Conservation (phyloP, 768 basidiomycete species). For the Agaricus sinodeliciosus region DNA sequence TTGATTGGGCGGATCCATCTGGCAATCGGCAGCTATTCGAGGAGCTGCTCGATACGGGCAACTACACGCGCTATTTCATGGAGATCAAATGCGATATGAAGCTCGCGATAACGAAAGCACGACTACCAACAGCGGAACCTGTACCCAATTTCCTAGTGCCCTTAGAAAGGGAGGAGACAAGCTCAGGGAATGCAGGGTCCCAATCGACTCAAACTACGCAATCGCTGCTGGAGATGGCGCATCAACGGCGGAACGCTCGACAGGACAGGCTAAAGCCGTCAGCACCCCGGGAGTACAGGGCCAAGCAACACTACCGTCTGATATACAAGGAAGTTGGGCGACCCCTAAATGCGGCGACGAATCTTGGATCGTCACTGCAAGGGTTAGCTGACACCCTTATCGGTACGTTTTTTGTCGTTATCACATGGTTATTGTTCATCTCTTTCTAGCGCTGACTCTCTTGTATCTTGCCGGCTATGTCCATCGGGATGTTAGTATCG, state of each 20-base stretch:
- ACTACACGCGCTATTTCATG: neutral
- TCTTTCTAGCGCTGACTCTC: neutral
- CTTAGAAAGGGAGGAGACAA: no score
- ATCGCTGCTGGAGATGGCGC: no score
- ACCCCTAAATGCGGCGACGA: conserved; percentile 22
- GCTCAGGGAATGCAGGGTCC: no score
- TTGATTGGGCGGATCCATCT: no score
- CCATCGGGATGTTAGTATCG: conserved; percentile 4
- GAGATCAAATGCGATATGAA: neutral
- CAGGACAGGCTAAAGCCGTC: neutral
- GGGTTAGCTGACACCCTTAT: neutral
- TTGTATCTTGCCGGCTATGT: conserved; percentile 7
- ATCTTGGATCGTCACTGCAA: conserved; percentile 3
- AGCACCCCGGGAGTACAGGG: neutral
- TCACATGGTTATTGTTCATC: neutral
- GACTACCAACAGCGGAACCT: neutral
- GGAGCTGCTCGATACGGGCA: neutral
- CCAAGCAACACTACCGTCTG: neutral
- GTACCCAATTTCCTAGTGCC: no score
- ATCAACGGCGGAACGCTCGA: no score
- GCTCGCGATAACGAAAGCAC: neutral
- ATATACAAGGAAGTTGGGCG: neutral
- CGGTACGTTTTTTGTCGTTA: neutral
- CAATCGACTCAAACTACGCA: no score
- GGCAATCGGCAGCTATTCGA: neutral